Percentiles rank a stretch among this genome's conserved stretches.
Evolutionary conservation across 148 eudicot genomes (phyloP).

Genomic region (Pouteria glomerata): DNA sequence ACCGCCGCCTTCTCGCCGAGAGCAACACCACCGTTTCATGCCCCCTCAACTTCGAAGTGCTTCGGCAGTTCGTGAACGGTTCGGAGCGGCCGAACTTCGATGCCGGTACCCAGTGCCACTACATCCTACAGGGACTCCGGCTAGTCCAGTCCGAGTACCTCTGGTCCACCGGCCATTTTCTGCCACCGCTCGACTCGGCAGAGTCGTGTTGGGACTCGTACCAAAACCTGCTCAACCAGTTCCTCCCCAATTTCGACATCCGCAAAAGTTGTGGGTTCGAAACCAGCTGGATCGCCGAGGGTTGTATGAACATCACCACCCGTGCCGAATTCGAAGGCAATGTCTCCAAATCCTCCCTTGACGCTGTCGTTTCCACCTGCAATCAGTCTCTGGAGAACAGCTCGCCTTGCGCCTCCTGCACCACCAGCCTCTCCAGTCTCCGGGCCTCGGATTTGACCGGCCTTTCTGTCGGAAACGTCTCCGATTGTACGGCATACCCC

Average conservation of each 20-base stretch:
- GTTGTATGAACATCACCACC: constrained; percentile 69
- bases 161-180: constrained; percentile 35
- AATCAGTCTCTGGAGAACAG: constrained; percentile 43
- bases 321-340: constrained; percentile 32
- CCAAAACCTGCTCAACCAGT: constrained; percentile 37
- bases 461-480: constrained; percentile 29
- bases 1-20: not conserved
- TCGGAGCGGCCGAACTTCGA: constrained; percentile 21
- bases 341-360: constrained; percentile 21
- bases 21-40: constrained; percentile 31
- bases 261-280: constrained; percentile 42
- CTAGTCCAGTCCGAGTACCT: constrained; percentile 59
- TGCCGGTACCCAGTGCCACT: constrained; percentile 31
- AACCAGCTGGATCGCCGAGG: constrained; percentile 45
- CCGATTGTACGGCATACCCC: constrained; percentile 55
- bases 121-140: constrained; percentile 46
- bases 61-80: constrained; percentile 15
- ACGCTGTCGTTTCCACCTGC: constrained; percentile 36
- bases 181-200: constrained; percentile 45
- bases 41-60: constrained; percentile 44
- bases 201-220: constrained; percentile 60
- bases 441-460: constrained; percentile 46
- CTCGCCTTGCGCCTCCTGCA: constrained; percentile 47
- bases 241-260: constrained; percentile 40
- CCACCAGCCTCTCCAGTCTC: constrained; percentile 17